Base-by-base conservation (phyloP, 257 asterid species). In the Rehmannia glutinosa region DNA sequence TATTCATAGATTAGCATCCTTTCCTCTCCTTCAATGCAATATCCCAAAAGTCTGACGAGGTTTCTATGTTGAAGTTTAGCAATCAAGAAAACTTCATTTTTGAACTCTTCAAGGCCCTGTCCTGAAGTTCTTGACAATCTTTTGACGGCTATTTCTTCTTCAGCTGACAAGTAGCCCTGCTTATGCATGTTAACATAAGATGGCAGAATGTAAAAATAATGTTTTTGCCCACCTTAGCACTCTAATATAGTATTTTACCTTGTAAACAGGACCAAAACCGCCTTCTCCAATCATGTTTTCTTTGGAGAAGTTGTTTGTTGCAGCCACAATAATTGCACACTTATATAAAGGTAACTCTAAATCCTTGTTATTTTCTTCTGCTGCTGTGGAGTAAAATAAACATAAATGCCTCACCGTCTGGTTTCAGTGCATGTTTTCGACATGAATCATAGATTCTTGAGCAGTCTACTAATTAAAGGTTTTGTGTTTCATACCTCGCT, bases 221-320 rank as follows among this genome's bases (percentile, higher is more conserved):
- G 42, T 4, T 12, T 19, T 17, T 30, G 0, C 5, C 23, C 9
- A 15, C 21, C 27, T 23, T 8, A 53, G 2, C 13, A 38, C 15
- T 54, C 16, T 45, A 5, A 25, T 27, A 0, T 15, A 32, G 1
- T 68, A 41, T 1, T 2, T 10, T 75, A 82, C 87, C 84, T 12
- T 61, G 73, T 76, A 76, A 20, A 81, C 81, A 20, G 77, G 71
- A 25, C 85, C 88, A 60, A 80, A 83, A 2, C 88, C 88, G 17
- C 88, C 87, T 52, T 70, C 68, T 13, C 84, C 84, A 1, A 82
- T 52, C 10, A 69, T 38, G 23, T 82, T 82, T 11, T 66, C 72
- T 3, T 19, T 5, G 50, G 85, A 74, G 47, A 82, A 82, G 47
- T 74, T 71, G 27, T 72, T 65, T 3, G 87, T 77, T 8, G 87